Conservation (phyloP, 495 filamentous ascomycete species). For the Podospora tetraspora region DNA sequence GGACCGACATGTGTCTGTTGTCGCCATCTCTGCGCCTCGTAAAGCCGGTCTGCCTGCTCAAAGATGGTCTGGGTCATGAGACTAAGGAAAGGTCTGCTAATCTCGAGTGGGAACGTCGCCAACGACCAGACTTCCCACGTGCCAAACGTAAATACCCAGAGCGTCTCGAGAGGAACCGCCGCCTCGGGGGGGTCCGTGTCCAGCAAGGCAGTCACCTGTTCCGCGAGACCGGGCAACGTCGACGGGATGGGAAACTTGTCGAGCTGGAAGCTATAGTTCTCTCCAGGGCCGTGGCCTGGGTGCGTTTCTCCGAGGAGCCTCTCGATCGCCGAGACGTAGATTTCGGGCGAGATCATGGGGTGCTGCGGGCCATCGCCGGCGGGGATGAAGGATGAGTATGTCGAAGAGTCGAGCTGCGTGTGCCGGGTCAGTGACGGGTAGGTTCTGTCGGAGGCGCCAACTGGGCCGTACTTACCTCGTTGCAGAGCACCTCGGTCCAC, state of each 20-base stretch:
- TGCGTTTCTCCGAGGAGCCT: slow-evolving; percentile 10
- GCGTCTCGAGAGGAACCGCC: slow-evolving; percentile 31
- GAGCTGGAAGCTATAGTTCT: slow-evolving; percentile 36
- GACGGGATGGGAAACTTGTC: slow-evolving; percentile 27
- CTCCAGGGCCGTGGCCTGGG: slow-evolving; percentile 18
- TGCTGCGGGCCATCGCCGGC: slow-evolving; percentile 17
- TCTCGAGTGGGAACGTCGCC: slow-evolving; percentile 33
- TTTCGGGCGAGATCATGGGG: slow-evolving; percentile 28
- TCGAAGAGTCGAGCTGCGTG: slow-evolving; percentile 31
- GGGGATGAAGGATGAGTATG: slow-evolving; percentile 31
- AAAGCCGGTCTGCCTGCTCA: slow-evolving; percentile 39
- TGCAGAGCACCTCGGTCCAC: slow-evolving; percentile 4
- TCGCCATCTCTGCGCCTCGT: slow-evolving; percentile 27
- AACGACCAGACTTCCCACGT: slow-evolving; percentile 47
- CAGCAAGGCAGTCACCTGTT: slow-evolving; percentile 40
- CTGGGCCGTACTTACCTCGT: not conserved
- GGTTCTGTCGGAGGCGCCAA: not conserved
- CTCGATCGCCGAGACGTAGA: slow-evolving; percentile 29
- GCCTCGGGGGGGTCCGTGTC: slow-evolving; percentile 17
- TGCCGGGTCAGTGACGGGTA: slow-evolving; percentile 12
- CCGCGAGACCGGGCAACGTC: slow-evolving; percentile 34
- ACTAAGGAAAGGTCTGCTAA: slow-evolving; percentile 28
- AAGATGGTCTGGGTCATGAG: slow-evolving; percentile 31
- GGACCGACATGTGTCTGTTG: slow-evolving; percentile 23
- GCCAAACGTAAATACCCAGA: slow-evolving; percentile 44